phyloP scores from a whole-genome alignment of 306 rosid species.

The Amphicarpaea edgeworthii region DNA sequence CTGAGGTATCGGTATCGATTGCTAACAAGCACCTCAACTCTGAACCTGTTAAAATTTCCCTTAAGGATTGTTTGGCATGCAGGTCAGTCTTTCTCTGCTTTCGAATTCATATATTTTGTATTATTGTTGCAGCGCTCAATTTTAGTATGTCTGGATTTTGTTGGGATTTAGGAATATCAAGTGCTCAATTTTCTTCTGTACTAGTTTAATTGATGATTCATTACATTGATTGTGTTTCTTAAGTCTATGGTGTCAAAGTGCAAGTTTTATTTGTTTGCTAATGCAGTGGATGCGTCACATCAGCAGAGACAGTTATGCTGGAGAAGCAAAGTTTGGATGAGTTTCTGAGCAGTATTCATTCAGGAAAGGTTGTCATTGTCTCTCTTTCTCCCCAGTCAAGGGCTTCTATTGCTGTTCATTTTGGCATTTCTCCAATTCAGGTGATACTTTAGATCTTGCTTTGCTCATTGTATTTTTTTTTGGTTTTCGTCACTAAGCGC shows the following conservation, averaged over 20 bases:
- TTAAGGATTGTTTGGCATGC: slow-evolving; percentile 98
- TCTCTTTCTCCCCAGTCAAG: slow-evolving; percentile 96
- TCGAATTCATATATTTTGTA: too few species aligned
- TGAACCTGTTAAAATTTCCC: slow-evolving; percentile 93
- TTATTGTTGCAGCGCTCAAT: too few species aligned
- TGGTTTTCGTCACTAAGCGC: too few species aligned
- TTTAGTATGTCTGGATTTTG: background rate
- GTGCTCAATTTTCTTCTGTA: slow-evolving; percentile 9
- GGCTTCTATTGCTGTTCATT: slow-evolving; percentile 88
- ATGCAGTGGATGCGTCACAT: slow-evolving; percentile 93
- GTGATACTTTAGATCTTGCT: slow-evolving; percentile 49
- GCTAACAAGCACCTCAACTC: slow-evolving; percentile 61
- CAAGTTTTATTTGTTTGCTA: slow-evolving; percentile 36
- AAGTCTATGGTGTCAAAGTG: background rate
- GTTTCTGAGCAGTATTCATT: slow-evolving; percentile 69
- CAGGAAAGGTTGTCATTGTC: slow-evolving; percentile 76
- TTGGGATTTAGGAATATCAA: background rate
- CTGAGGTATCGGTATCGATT: slow-evolving; percentile 76
- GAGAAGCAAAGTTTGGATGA: slow-evolving; percentile 98
- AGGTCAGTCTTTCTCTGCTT: slow-evolving; percentile 63
- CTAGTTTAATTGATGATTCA: too few species aligned
- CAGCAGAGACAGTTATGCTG: slow-evolving; percentile 94
- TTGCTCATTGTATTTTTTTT: background rate
- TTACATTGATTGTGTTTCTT: slow-evolving; percentile 4
- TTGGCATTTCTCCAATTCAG: slow-evolving; percentile 85